These are phyloP conservation scores for Tulasnella sp. DNA, from an alignment of 768 basidiomycete species.

Conservation along the genomic window DNA sequence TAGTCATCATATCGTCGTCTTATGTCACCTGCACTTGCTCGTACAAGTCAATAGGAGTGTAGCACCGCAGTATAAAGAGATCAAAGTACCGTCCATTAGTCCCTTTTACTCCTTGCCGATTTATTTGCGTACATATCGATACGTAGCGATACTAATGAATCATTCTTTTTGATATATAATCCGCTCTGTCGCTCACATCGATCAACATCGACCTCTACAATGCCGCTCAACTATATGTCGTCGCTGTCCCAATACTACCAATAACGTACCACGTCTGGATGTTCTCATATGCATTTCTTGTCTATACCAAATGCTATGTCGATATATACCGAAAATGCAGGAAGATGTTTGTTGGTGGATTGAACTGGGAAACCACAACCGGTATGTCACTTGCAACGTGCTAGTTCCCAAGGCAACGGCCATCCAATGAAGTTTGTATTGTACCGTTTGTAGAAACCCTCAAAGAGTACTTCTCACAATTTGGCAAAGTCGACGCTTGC, in stretches of 20 bases:
- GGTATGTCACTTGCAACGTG: conserved; percentile 41
- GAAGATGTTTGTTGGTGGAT: conserved; percentile 99
- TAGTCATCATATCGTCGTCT: conserved; percentile 19
- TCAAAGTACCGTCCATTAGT: conserved; percentile 8
- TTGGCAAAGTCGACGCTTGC: conserved; percentile 93
- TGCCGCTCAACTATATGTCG: too few species aligned
- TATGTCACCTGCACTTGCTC: conserved; percentile 16
- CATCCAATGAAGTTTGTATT: conserved; percentile 6
- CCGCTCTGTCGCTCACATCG: conserved; percentile 8
- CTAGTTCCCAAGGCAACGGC: conserved; percentile 2
- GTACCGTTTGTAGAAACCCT: conserved; percentile 43
- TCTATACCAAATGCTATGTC: conserved; percentile 13
- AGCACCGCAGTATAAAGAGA: neutral
- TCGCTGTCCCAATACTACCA: too few species aligned
- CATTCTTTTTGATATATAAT: conserved; percentile 31
- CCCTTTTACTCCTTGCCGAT: conserved; percentile 1
- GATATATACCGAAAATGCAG: conserved; percentile 36
- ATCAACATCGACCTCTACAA: too few species aligned
- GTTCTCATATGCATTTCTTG: too few species aligned
- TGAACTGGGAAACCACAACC: conserved; percentile 99
- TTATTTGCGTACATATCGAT: conserved; percentile 4
- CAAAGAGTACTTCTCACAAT: conserved; percentile 85
- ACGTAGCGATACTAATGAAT: conserved; percentile 24
- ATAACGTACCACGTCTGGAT: conserved; percentile 19
- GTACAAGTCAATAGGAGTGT: conserved; percentile 32